Evolutionary conservation across 495 filamentous ascomycete genomes (phyloP), one percentile per base, ranked within the genome.

Genomic region (Cairneyella variabilis): DNA sequence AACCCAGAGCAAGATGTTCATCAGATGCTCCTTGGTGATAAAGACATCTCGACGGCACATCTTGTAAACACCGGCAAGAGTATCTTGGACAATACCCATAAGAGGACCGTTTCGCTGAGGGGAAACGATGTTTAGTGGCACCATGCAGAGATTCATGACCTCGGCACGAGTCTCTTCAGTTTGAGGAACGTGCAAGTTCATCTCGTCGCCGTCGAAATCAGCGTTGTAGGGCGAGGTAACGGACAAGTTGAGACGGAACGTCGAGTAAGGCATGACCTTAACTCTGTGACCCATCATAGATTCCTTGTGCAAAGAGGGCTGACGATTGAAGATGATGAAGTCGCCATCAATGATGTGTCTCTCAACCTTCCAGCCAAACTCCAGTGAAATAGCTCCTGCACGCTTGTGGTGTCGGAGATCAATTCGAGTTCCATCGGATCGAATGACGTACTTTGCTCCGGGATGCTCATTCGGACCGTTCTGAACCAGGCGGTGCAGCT

Each of bases 271-370:
- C 93, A 99, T 96, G 37, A 99, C 93, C 27, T 85, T 84, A 34
- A 99, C 92, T 47, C 91, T 83, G 73, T 99, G 93, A 70, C 89
- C 93, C 93, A 99, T 99, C 93, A 99, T 99, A 54, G 93, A 97
- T 64, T 99, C 93, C 69, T 99, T 99, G 76, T 99, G 93, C 56
- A 99, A 78, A 7, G 93, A 99, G 0, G 93, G 93, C 64, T 99
- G 93, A 69, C 93, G 93, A 66, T 99, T 99, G 78, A 99, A 99
- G 64, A 99, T 88, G 72, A 99, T 97, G 52, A 85, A 95, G 70
- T 99, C 93, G 34, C 91, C 93, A 63, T 96, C 88, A 54, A 93
- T 82, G 45, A 99, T 81, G 67, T 99, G 93, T 28, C 93, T 84
- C 69, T 99, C 93, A 20, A 99, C 93, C 63, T 95, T 96, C 93